Base-by-base conservation (phyloP, 1,139 yeast genomes). In the Saccharomyces uvarum region DNA sequence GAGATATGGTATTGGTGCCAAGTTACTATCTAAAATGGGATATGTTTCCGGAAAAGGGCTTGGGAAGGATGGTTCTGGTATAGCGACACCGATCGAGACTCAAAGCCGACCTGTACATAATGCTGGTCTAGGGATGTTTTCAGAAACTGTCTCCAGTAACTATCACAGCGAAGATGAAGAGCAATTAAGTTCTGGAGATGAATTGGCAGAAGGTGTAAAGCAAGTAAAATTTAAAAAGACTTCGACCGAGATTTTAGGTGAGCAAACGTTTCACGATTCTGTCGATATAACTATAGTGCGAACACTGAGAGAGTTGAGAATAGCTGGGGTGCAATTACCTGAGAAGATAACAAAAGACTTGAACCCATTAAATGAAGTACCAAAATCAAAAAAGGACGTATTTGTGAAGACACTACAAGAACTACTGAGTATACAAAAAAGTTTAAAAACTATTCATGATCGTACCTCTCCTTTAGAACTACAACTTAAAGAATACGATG, bases 1-100 rank as follows among this genome's bases (percentile, higher is more conserved):
- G 55, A 67, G 63, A 48, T 91, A 90, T 64, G 98, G 99, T 8
- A 81, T 89, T 49, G 99, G 98, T 38, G 97, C 97, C 2, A 73
- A 79, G 53, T 73, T 93, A 52, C 70, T 93, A 75, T 77, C 82
- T 64, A 79, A 83, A 61, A 91, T 93, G 98, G 99, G 99, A 0
- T 91, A 89, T 68, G 77, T 77, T 14, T 80, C 80, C 48, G 99
- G 99, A 0, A 75, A 79, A 59, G 98, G 98, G 0, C 77, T 93
- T 24, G 99, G 99, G 0, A 71, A 74, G 3, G 71, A 76, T 24
- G 82, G 84, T 1, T 77, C 77, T 52, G 99, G 99, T 46, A 88
- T 89, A 1, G 78, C 80, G 0, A 80, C 79, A 19, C 98, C 98
- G 0, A 83, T 93, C 9, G 85, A 86, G 58, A 86, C 89, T 8